Conservation (phyloP, 2,329 filamentous ascomycete species). For the Nemania diffusa region DNA sequence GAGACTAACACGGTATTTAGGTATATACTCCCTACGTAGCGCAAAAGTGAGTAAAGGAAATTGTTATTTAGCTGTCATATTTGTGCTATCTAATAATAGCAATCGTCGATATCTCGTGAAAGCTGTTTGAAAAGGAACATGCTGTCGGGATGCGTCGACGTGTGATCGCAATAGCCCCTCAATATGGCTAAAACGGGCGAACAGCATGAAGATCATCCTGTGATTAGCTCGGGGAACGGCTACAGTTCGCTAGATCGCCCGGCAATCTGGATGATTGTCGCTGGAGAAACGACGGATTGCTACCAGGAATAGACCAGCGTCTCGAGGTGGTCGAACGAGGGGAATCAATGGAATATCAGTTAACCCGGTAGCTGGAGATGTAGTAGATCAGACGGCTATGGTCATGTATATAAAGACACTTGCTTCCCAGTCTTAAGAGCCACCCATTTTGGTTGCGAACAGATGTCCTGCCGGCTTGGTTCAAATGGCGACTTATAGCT, state of each 20-base stretch:
- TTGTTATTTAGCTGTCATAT: not conserved
- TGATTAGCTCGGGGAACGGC: not conserved
- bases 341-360: conserved; percentile 19
- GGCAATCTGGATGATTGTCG: conserved; percentile 24
- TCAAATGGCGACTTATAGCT: too few species aligned
- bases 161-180: not conserved
- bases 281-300: conserved; percentile 10
- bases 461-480: not conserved
- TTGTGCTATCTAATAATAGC: not conserved
- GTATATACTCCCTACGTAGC: not conserved
- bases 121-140: not conserved
- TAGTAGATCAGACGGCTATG: not conserved
- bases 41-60: not conserved
- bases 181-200: conserved; percentile 28
- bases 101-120: not conserved
- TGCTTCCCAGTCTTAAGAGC: too few species aligned
- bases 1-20: not conserved
- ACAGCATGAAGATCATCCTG: not conserved
- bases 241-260: conserved; percentile 19
- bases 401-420: not conserved
- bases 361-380: conserved; percentile 26
- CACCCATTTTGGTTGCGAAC: too few species aligned
- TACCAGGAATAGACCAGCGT: not conserved
- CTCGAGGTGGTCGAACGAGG: not conserved
- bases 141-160: not conserved